Evolutionary conservation across 257 asterid species (phyloP).

Genomic region (Leonotis leonurus): DNA sequence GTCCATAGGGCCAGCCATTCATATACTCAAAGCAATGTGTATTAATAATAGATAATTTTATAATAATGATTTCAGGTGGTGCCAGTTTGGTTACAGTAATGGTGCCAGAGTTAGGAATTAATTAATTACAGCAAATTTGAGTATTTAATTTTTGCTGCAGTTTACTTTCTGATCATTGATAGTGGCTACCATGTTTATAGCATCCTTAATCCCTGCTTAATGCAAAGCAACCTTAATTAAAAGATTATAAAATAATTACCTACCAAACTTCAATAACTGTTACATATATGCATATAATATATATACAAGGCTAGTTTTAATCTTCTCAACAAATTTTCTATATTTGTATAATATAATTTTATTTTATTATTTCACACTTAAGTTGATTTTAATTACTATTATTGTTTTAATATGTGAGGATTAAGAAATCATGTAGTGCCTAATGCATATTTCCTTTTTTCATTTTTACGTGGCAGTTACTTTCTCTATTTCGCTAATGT

Average conservation of each 20-base stretch:
- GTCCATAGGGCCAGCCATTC: background rate
- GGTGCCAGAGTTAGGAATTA: conserved; percentile 14
- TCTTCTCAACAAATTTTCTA: background rate
- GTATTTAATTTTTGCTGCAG: conserved; percentile 18
- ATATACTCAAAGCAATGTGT: background rate
- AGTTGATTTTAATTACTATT: too few relatives aligned
- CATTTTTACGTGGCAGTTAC: too few relatives aligned
- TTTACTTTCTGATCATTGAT: conserved; percentile 17
- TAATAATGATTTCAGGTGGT: conserved; percentile 24
- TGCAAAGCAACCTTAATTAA: conserved; percentile 13
- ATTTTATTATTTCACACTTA: background rate
- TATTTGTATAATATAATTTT: background rate
- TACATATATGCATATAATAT: background rate
- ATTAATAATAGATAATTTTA: background rate
- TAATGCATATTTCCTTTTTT: too few relatives aligned
- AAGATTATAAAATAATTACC: background rate
- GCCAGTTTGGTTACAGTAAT: conserved; percentile 36
- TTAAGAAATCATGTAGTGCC: too few relatives aligned
- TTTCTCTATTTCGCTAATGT: too few relatives aligned
- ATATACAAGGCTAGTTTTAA: background rate
- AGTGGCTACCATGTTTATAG: conserved; percentile 30
- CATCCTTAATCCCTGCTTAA: conserved; percentile 12
- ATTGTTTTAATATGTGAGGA: too few relatives aligned
- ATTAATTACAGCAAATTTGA: conserved; percentile 2
- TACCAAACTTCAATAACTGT: background rate